A percentile compares a stretch with the other conserved stretches of the same genome.
phyloP scores from a whole-genome alignment of 495 filamentous ascomycete genomes.

The Podospora bellae-mahoneyi region DNA sequence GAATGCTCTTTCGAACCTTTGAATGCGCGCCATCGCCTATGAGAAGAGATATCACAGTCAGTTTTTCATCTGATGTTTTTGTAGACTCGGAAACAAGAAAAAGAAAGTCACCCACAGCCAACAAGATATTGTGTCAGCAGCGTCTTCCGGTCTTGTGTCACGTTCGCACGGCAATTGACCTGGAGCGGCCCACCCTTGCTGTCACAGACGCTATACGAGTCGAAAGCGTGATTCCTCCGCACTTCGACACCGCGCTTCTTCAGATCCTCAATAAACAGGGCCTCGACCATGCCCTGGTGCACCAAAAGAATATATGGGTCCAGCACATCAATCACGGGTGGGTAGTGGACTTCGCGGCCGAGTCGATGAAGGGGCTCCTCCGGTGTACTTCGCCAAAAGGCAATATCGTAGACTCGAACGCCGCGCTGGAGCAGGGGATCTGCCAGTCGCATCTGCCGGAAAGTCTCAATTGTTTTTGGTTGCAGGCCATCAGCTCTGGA shows the following conservation, averaged over 20 bases:
- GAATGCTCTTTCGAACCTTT: constrained; percentile 53
- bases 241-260: constrained; percentile 55
- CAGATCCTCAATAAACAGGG: constrained; percentile 62
- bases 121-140: constrained; percentile 50
- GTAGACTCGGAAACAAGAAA: not conserved
- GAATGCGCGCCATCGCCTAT: constrained; percentile 51
- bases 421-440: constrained; percentile 59
- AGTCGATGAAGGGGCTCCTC: constrained; percentile 51
- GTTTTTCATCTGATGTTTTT: constrained; percentile 5
- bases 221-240: constrained; percentile 54
- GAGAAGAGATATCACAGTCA: constrained; percentile 17
- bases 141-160: constrained; percentile 41
- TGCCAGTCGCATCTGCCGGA: constrained; percentile 62
- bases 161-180: constrained; percentile 40
- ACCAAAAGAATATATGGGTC: constrained; percentile 70
- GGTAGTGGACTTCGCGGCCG: constrained; percentile 51
- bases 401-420: constrained; percentile 66
- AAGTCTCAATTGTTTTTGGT: constrained; percentile 49
- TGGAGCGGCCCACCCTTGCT: constrained; percentile 39
- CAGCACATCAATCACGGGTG: constrained; percentile 59
- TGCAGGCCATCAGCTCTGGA: constrained; percentile 65
- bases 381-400: constrained; percentile 66
- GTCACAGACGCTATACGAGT: constrained; percentile 46
- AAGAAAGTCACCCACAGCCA: constrained; percentile 41
- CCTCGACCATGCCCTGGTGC: constrained; percentile 73